Evolutionary conservation across 2,329 filamentous ascomycete genomes (phyloP), one percentile per base, ranked within the genome.

Genomic region (Penicillium nordicum): DNA sequence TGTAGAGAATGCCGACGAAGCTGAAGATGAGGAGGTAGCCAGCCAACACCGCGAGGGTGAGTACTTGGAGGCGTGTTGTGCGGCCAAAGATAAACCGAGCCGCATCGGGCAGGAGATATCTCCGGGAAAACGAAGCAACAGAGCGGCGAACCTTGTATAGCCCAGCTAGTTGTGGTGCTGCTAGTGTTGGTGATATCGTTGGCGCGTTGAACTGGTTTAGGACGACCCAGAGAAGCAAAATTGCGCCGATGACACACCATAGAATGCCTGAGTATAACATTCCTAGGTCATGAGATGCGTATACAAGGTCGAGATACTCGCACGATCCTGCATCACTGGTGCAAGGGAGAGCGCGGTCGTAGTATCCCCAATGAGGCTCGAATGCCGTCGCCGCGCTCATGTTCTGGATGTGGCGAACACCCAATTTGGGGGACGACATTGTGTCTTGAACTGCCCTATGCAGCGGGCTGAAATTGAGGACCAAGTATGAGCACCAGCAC

Each of bases 1-100:
- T 79, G 73, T 90, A 91, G 9, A 79, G 73, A 57, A 90, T 87
- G 32, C 87, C 88, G 12, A 86, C 80, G 47, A 91, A 88, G 69
- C 81, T 83, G 75, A 86, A 90, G 58, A 91, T 76, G 43, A 83
- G 74, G 0, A 92, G 76, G 66, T 92, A 92, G 2, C 67, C 80
- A 1, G 78, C 69, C 1, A 92, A 70, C 10, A 84, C 71, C 0
- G 79, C 69, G 2, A 91, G 76, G 29, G 88, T 77, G 23, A 84
- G 64, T 4, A 91, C 79, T 67, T 92, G 88, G 7, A 90, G 77
- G 21, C 88, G 80, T 0, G 86, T 89, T 1, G 86, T 85, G 57
- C 84, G 80, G 29, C 88, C 87, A 62, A 92, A 90, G 50, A 90
- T 64, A 21, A 71, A 64, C 18, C 79, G 75, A 3, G 80, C 71